Base-by-base conservation (phyloP, 2,329 filamentous ascomycete genomes). In the Pseudomassariella vexata region DNA sequence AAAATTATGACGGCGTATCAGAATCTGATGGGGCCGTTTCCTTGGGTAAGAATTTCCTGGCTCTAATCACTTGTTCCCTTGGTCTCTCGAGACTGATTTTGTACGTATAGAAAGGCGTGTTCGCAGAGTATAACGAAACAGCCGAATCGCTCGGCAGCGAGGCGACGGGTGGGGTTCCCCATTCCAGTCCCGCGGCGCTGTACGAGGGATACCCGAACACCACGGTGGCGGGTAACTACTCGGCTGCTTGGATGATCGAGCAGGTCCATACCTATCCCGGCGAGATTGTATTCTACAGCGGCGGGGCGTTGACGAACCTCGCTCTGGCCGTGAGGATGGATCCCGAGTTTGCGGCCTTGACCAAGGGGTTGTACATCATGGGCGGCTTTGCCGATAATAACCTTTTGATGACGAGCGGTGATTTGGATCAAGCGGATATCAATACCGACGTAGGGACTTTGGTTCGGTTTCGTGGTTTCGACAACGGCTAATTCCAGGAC, bases 331-430 rank as follows among this genome's bases (percentile, higher is more conserved):
- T 62, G 16, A 56, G 63, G 5, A 49, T 67, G 42, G 65, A 71
- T 45, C 50, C 63, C 3, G 48, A 53, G 9, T 71, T 71, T 42
- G 65, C 67, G 2, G 54, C 52, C 16, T 46, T 64, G 28, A 56
- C 64, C 5, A 67, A 65, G 41, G 62, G 63, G 19, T 50, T 71
- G 4, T 54, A 68, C 17, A 57, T 70, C 31, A 72, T 71, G 66
- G 66, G 68, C 32, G 65, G 66, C 3, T 70, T 66, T 41, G 44
- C 70, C 15, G 67, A 71, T 44, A 49, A 56, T 5, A 63, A 57
- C 16, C 46, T 64, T 26, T 41, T 57, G 23, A 38, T 53, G 42
- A 50, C 47, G 5, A 44, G 42, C 11, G 45, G 42, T 1, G 34
- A 44, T 7, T 19, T 30, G 11, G 19, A 40, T 17, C 43, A 42